phyloP scores from a whole-genome alignment of 768 basidiomycete species.

The Leucocoprinus sp. region DNA sequence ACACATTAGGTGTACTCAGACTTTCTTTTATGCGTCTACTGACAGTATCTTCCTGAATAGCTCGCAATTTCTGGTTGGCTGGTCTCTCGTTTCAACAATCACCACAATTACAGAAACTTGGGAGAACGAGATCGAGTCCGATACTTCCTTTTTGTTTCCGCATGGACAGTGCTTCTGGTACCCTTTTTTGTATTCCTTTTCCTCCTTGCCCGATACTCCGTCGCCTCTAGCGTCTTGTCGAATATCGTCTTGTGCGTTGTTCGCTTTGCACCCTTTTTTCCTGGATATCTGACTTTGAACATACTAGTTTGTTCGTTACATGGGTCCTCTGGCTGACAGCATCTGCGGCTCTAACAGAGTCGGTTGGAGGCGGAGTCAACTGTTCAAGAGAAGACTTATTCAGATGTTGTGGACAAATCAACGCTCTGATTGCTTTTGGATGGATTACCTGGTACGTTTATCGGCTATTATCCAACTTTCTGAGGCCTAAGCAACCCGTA shows the following conservation, averaged over 20 bases:
- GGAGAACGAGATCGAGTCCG: slow-evolving; percentile 54
- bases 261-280: neutral
- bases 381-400: slow-evolving; percentile 45
- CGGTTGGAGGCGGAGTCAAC: slow-evolving; percentile 61
- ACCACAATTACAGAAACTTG: slow-evolving; percentile 40
- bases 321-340: slow-evolving; percentile 77
- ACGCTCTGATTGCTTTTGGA: slow-evolving; percentile 66
- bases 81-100: slow-evolving; percentile 47
- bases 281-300: neutral
- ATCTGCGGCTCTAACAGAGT: slow-evolving; percentile 59
- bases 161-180: slow-evolving; percentile 60
- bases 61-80: slow-evolving; percentile 70
- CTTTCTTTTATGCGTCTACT: neutral
- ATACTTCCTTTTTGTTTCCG: slow-evolving; percentile 62
- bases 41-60: slow-evolving; percentile 23
- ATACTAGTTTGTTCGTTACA: slow-evolving; percentile 48
- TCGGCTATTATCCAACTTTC: neutral
- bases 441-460: slow-evolving; percentile 62
- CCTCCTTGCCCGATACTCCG: slow-evolving; percentile 37
- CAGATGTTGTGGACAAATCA: slow-evolving; percentile 68
- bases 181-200: slow-evolving; percentile 47
- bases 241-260: slow-evolving; percentile 56
- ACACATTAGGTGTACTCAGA: neutral
- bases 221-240: slow-evolving; percentile 52
- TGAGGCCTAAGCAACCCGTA: neutral